A percentile compares a stretch with the other conserved stretches of the same genome.
phyloP scores from a whole-genome alignment of 306 rosid species.

The Trichosanthes cucumerina region DNA sequence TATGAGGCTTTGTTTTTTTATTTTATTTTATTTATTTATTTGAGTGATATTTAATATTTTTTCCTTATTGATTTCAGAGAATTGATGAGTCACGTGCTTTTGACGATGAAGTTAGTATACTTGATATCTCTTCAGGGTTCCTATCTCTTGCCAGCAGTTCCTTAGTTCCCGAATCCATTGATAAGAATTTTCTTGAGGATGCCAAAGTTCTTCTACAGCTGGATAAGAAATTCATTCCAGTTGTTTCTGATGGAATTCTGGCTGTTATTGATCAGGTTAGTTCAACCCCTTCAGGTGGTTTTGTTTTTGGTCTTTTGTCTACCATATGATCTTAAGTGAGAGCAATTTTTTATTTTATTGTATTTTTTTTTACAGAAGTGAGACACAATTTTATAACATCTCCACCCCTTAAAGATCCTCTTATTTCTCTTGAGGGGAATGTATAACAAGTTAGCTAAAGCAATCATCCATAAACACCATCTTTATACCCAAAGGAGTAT shows the following conservation, averaged over 20 bases:
- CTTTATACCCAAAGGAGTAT: background rate
- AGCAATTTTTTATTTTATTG: too few relatives aligned
- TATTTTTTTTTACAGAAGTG: too few relatives aligned
- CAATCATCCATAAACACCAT: background rate
- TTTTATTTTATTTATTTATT: background rate
- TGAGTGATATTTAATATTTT: conserved; percentile 3
- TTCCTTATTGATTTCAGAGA: conserved; percentile 36
- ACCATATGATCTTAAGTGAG: background rate
- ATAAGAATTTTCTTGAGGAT: conserved; percentile 51
- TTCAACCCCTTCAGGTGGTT: background rate
- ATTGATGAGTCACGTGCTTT: conserved; percentile 21
- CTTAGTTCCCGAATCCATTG: conserved; percentile 60
- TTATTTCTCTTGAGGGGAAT: background rate
- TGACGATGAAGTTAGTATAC: conserved; percentile 39
- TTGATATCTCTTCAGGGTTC: conserved; percentile 73
- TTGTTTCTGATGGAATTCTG: conserved; percentile 62
- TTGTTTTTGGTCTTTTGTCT: background rate
- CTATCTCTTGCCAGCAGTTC: conserved; percentile 80
- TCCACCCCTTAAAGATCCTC: background rate
- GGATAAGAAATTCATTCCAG: conserved; percentile 89
- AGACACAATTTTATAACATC: background rate
- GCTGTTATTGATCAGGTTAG: conserved; percentile 88
- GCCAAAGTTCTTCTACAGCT: conserved; percentile 82
- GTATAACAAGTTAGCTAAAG: background rate
- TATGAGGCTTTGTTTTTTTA: background rate